phyloP scores from a whole-genome alignment of 768 basidiomycete species.

The Phlegmacium glaucopus region DNA sequence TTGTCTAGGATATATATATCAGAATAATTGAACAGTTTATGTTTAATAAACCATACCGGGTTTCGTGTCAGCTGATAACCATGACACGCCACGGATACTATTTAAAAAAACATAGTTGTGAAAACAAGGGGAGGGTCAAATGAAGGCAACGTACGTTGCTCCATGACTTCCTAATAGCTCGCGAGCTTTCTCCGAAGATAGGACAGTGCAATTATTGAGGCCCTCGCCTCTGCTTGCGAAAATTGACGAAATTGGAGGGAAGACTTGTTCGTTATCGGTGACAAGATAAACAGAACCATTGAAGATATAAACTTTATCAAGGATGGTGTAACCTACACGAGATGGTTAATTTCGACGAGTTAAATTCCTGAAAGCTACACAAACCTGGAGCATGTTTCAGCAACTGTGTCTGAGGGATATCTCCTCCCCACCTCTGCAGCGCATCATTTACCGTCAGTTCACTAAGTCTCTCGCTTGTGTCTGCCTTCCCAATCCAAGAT shows the following conservation, averaged over 20 bases:
- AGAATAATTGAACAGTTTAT: slow-evolving; percentile 6
- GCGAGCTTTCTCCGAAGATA: slow-evolving; percentile 49
- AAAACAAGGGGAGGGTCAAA: neutral
- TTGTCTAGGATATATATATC: slow-evolving; percentile 45
- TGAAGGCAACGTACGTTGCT: slow-evolving; percentile 38
- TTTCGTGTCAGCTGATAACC: slow-evolving; percentile 53
- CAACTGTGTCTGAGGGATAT: slow-evolving; percentile 53
- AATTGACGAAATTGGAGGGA: slow-evolving; percentile 57
- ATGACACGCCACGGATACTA: slow-evolving; percentile 68
- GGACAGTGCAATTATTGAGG: slow-evolving; percentile 54
- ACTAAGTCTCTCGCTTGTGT: slow-evolving; percentile 26
- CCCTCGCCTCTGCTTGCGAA: slow-evolving; percentile 37
- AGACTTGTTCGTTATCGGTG: slow-evolving; percentile 55
- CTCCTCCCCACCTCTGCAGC: slow-evolving; percentile 50
- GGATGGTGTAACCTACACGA: slow-evolving; percentile 69
- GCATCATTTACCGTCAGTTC: slow-evolving; percentile 48
- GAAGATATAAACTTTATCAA: slow-evolving; percentile 78
- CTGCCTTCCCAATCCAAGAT: slow-evolving; percentile 37
- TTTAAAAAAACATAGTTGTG: neutral
- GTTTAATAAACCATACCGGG: slow-evolving; percentile 40
- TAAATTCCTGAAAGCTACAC: slow-evolving; percentile 10
- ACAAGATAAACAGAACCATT: slow-evolving; percentile 75
- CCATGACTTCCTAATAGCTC: slow-evolving; percentile 48
- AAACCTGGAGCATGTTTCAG: slow-evolving; percentile 66
- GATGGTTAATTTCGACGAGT: neutral